phyloP scores from a whole-genome alignment of 108 stramenopile species.

The Discostella pseudostelligera region DNA sequence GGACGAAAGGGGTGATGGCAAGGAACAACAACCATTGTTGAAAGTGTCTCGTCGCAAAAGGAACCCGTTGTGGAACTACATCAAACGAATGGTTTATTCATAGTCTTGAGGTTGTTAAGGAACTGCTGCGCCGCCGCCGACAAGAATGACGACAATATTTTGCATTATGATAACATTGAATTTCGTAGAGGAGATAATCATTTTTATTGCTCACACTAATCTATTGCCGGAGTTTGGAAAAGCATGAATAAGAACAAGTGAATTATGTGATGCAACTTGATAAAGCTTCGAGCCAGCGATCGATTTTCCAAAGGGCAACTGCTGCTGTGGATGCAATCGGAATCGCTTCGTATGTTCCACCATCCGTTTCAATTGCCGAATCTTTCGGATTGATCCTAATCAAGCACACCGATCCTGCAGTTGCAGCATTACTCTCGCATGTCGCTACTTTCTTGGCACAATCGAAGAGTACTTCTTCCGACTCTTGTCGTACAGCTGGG shows the following conservation, averaged over 20 bases:
- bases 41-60: no score
- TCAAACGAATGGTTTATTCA: no score
- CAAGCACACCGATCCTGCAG: slow-evolving; percentile 31
- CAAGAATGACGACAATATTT: background rate
- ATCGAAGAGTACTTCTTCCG: slow-evolving; percentile 49
- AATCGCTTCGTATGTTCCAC: slow-evolving; percentile 6
- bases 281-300: slow-evolving; percentile 21
- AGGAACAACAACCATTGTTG: no score
- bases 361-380: slow-evolving; percentile 21
- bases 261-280: background rate
- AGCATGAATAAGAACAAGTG: no score
- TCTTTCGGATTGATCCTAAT: slow-evolving; percentile 46
- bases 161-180: no score
- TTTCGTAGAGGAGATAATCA: no score
- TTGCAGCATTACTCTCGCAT: slow-evolving; percentile 1
- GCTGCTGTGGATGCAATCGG: slow-evolving; percentile 26
- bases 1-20: no score
- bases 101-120: background rate
- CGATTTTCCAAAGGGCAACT: slow-evolving; percentile 22
- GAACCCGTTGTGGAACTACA: no score
- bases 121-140: background rate
- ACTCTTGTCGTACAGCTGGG: slow-evolving; percentile 57
- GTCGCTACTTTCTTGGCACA: slow-evolving; percentile 23
- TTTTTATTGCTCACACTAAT: no score
- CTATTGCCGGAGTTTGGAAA: no score